Evolutionary conservation across 257 asterid species (phyloP), one percentile per base, ranked within the genome.

Genomic region (Catharanthus roseus): DNA sequence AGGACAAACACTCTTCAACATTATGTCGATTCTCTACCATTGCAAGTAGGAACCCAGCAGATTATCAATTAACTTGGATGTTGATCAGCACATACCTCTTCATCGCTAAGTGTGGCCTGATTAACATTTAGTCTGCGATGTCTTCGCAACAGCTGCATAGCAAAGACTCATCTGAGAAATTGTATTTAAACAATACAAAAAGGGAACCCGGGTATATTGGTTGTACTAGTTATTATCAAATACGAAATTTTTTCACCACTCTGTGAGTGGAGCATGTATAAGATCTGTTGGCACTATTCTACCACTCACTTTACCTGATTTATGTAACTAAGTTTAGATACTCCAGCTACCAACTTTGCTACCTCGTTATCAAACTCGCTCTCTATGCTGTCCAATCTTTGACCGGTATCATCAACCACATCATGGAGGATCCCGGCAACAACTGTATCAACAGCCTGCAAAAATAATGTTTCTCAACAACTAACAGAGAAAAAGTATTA

Each of bases 381-480:
- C 85, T 90, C 90, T 71, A 93, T 85, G 85, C 82, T 79, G 73
- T 82, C 77, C 84, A 93, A 81, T 80, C 82, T 90, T 81, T 89
- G 96, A 76, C 81, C 1, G 12, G 97, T 86, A 80, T 93, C 98
- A 75, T 90, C 98, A 76, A 91, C 83, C 65, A 89, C 86, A 67
- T 93, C 98, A 57, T 93, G 98, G 72, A 93, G 98, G 84, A 93
- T 87, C 73, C 97, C 98, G 72, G 98, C 96, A 16, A 90, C 97
- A 72, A 93, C 87, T 21, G 98, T 89, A 83, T 93, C 95, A 68
- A 86, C 72, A 75, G 98, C 98, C 98, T 92, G 71, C 44, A 69
- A 54, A 60, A 61, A 68, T 36, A 36, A 64, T 31, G 67, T 41
- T 65, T 75, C 57, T 67, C 74, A 73, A 38, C 56, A 56, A 45